These are phyloP conservation scores for Rhododendron williamsianum DNA, from an alignment of 148 eudicot species.

Conservation along the genomic window DNA sequence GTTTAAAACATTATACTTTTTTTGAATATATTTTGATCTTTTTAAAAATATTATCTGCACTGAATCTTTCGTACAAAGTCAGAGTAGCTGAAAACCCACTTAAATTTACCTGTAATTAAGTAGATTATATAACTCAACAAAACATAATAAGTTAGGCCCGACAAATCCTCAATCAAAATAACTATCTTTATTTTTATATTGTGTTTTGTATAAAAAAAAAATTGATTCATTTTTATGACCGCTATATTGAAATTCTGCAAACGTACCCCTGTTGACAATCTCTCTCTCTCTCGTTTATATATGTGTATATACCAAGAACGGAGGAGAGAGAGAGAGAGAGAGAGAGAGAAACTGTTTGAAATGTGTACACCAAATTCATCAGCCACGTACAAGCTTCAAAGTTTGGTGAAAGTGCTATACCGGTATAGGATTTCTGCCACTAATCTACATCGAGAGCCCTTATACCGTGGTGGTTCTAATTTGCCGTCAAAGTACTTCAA, in stretches of 20 bases:
- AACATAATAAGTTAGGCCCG: not conserved
- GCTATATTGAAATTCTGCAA: too few relatives aligned
- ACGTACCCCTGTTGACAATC: too few relatives aligned
- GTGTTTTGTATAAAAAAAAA: too few relatives aligned
- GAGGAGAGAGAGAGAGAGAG: not conserved
- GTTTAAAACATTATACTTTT: too few relatives aligned
- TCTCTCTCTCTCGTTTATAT: too few relatives aligned
- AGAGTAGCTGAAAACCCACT: not conserved
- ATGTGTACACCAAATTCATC: conserved; percentile 4
- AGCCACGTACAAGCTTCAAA: conserved; percentile 16
- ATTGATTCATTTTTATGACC: too few relatives aligned
- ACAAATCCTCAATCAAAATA: not conserved
- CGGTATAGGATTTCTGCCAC: conserved; percentile 11
- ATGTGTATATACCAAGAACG: not conserved
- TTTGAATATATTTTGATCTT: too few relatives aligned
- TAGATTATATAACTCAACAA: not conserved
- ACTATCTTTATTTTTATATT: too few relatives aligned
- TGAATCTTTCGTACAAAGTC: not conserved
- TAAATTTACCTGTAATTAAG: too few relatives aligned
- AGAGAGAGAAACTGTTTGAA: not conserved
- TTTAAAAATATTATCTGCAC: too few relatives aligned
- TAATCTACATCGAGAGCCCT: not conserved
- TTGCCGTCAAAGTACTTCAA: not conserved
- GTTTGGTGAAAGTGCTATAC: conserved; percentile 13
- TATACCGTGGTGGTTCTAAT: too few relatives aligned